Evolutionary conservation across 202 grass and related monocot genomes (phyloP).

Genomic region (Saccharum hybrid): DNA sequence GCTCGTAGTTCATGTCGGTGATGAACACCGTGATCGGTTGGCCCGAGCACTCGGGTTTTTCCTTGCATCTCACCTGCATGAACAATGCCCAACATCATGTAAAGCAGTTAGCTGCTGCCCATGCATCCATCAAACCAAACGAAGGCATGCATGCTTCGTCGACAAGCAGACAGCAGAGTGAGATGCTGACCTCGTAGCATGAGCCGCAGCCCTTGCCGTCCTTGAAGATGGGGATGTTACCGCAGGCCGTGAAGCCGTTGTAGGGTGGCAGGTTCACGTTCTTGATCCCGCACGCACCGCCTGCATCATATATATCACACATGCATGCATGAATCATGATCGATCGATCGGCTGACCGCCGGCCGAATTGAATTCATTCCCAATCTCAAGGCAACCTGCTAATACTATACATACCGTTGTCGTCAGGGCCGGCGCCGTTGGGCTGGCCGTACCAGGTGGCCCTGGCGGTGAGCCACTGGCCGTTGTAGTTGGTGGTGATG

Average conservation of each 20-base stretch:
- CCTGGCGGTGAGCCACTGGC: constrained; percentile 51
- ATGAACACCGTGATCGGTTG: constrained; percentile 55
- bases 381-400: neutral
- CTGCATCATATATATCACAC: constrained; percentile 30
- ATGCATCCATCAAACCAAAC: neutral
- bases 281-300: constrained; percentile 81
- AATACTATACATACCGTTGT: constrained; percentile 51
- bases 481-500: constrained; percentile 39
- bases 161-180: too few species aligned
- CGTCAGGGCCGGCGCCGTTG: constrained; percentile 54
- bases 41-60: constrained; percentile 54
- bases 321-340: too few species aligned
- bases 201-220: constrained; percentile 80
- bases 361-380: neutral
- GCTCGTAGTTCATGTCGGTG: constrained; percentile 82
- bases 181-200: constrained; percentile 57
- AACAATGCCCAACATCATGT: too few species aligned
- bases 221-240: constrained; percentile 68
- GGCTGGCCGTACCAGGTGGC: constrained; percentile 75
- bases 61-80: constrained; percentile 64
- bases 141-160: too few species aligned
- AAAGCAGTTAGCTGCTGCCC: neutral
- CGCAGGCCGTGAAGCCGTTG: constrained; percentile 64
- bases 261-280: constrained; percentile 67
- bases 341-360: neutral